Evolutionary conservation across 495 filamentous ascomycete genomes (phyloP), one percentile per base, ranked within the genome.

Genomic region (Podospora conica): DNA sequence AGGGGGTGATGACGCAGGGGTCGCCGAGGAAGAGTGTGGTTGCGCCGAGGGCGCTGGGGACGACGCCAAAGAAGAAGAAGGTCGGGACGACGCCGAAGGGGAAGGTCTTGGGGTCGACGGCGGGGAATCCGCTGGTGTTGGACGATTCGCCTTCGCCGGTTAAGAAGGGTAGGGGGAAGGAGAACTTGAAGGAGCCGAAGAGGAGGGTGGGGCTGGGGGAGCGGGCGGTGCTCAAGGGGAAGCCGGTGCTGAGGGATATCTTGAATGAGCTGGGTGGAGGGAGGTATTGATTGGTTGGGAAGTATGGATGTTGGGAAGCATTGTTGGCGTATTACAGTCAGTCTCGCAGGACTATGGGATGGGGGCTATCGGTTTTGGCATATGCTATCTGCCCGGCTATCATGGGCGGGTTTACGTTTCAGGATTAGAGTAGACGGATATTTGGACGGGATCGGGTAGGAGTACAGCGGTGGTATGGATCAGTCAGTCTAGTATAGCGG

Each of bases 221-320:
- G 63, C 71, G 69, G 28, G 76, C 72, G 10, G 61, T 82, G 24
- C 58, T 82, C 27, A 78, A 73, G 61, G 77, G 76, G 7, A 79
- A 76, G 57, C 73, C 76, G 23, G 77, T 83, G 11, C 68, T 80
- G 66, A 69, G 79, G 67, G 80, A 83, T 76, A 81, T 83, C 31
- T 64, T 82, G 61, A 82, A 83, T 65, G 81, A 83, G 61, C 74
- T 82, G 71, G 76, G 8, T 48, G 40, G 40, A 3, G 40, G 40
- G 40, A 18, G 40, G 18, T 48, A 63, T 55, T 40, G 33, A 24
- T 24, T 59, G 25, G 55, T 40, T 40, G 33, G 28, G 3, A 18
- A 5, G 33, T 6, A n/a, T n/a, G n/a, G n/a, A n/a, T n/a, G n/a
- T n/a, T n/a, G n/a, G n/a, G n/a, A n/a, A n/a, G n/a, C n/a, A n/a